Percentiles rank a stretch among this genome's conserved stretches.
These are phyloP conservation scores for Crotalaria pallida DNA, from an alignment of 306 rosid genomes.

Conservation along the genomic window DNA sequence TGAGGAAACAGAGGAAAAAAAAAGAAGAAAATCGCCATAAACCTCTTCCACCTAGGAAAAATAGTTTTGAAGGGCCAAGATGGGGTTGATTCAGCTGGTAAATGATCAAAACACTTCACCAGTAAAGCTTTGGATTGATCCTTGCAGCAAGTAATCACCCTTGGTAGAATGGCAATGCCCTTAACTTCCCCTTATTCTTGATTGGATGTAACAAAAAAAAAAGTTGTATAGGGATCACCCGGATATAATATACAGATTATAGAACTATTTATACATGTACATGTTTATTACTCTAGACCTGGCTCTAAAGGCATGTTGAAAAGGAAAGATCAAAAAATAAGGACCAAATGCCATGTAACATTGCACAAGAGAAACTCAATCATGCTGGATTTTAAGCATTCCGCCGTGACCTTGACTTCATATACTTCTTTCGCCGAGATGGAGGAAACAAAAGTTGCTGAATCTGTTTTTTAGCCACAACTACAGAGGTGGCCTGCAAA, in stretches of 20 bases:
- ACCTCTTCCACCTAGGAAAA: slow-evolving; percentile 10
- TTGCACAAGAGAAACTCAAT: slow-evolving; percentile 3
- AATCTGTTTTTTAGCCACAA: slow-evolving; percentile 79
- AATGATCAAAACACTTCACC: background rate
- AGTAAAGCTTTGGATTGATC: background rate
- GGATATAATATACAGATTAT: slow-evolving; percentile 19
- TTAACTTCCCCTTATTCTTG: background rate
- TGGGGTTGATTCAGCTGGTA: background rate
- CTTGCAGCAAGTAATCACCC: background rate
- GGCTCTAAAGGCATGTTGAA: background rate
- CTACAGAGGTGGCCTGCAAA: slow-evolving; percentile 64
- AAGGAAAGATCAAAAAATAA: background rate
- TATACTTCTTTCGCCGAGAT: slow-evolving; percentile 57
- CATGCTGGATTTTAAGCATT: slow-evolving; percentile 24
- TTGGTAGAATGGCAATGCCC: background rate
- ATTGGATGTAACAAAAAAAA: slow-evolving; percentile 3
- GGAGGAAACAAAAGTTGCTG: slow-evolving; percentile 71
- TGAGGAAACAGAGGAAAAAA: background rate
- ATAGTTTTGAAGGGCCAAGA: background rate
- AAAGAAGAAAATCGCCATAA: background rate
- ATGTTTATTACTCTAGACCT: slow-evolving; percentile 5
- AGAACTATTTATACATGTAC: slow-evolving; percentile 11
- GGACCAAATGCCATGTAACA: slow-evolving; percentile 1
- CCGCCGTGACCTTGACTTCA: slow-evolving; percentile 38
- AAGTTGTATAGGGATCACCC: slow-evolving; percentile 1